A percentile compares a stretch with the other conserved stretches of the same genome.
Evolutionary conservation across 805 yeast genomes (phyloP).

Genomic region (Starmerella stigmatis): DNA sequence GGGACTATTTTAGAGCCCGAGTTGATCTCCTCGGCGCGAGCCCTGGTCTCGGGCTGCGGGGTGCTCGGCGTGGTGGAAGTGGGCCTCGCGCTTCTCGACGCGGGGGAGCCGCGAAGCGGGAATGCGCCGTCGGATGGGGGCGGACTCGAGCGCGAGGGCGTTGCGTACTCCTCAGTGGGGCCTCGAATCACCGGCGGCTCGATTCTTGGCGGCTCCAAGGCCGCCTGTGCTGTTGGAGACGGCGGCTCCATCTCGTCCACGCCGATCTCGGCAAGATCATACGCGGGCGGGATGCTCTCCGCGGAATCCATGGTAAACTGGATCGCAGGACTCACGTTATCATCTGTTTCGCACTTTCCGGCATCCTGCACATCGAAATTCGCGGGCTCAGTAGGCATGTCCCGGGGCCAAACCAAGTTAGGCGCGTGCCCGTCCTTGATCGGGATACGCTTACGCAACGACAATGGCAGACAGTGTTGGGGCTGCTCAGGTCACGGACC

Average conservation of each 20-base stretch:
- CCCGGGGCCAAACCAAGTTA: too few species aligned
- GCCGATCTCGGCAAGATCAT: neutral
- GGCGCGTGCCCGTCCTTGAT: too few species aligned
- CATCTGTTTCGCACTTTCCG: neutral
- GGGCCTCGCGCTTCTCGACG: neutral
- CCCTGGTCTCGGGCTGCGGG: constrained; percentile 15
- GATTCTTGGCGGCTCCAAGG: neutral
- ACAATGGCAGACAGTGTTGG: too few species aligned
- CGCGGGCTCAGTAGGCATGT: neutral
- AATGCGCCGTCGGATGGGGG: neutral
- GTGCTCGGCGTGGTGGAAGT: neutral
- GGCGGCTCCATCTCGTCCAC: constrained; percentile 18
- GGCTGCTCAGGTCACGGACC: too few species aligned
- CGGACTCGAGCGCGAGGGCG: neutral
- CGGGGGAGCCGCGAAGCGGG: neutral
- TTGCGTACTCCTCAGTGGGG: neutral
- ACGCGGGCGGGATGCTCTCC: neutral
- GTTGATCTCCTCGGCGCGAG: constrained; percentile 25
- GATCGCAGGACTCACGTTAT: neutral
- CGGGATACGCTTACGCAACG: too few species aligned
- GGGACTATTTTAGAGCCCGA: constrained; percentile 22
- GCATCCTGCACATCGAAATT: neutral
- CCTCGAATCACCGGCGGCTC: neutral
- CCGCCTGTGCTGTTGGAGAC: neutral
- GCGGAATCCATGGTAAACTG: neutral